A percentile compares a stretch with the other conserved stretches of the same genome.
Evolutionary conservation across 1,284 basidiomycete species (phyloP).

Genomic region (Cryptococcus hybrid): DNA sequence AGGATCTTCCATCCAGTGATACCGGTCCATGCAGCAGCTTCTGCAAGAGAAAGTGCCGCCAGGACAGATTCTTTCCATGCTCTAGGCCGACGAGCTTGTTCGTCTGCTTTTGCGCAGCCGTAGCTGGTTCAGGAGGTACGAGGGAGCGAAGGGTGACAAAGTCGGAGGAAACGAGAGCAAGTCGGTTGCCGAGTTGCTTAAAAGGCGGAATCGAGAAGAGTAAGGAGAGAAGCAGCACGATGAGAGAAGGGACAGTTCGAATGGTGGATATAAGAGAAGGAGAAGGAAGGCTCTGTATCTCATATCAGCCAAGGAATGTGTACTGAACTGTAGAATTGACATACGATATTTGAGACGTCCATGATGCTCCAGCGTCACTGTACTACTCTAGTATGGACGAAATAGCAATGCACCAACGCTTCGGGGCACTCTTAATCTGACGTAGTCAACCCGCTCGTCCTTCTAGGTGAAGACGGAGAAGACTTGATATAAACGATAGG

Average conservation of each 20-base stretch:
- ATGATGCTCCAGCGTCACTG: not conserved
- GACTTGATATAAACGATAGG: too few relatives aligned
- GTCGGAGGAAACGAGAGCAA: conserved; percentile 25
- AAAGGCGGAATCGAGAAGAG: conserved; percentile 26
- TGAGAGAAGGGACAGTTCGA: conserved; percentile 27
- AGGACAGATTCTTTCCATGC: conserved; percentile 32
- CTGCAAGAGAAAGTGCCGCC: conserved; percentile 21
- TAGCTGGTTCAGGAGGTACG: conserved; percentile 19
- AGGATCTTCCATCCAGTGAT: conserved; percentile 27
- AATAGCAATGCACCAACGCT: too few relatives aligned
- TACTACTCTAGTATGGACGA: not conserved
- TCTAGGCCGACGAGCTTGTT: conserved; percentile 7
- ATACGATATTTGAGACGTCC: not conserved
- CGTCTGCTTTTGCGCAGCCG: conserved; percentile 12
- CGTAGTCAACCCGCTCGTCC: too few relatives aligned
- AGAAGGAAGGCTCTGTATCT: conserved; percentile 5
- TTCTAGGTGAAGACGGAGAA: too few relatives aligned
- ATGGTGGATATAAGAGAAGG: conserved; percentile 25
- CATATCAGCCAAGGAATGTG: too few relatives aligned
- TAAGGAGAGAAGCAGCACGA: conserved; percentile 26
- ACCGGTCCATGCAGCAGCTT: conserved; percentile 34
- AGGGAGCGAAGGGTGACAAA: conserved; percentile 29
- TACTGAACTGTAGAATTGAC: not conserved
- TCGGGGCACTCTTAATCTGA: too few relatives aligned
- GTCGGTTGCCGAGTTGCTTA: conserved; percentile 13